Evolutionary conservation across 73 alveolate species (phyloP).

Genomic region (Paramecium octaurelia): DNA sequence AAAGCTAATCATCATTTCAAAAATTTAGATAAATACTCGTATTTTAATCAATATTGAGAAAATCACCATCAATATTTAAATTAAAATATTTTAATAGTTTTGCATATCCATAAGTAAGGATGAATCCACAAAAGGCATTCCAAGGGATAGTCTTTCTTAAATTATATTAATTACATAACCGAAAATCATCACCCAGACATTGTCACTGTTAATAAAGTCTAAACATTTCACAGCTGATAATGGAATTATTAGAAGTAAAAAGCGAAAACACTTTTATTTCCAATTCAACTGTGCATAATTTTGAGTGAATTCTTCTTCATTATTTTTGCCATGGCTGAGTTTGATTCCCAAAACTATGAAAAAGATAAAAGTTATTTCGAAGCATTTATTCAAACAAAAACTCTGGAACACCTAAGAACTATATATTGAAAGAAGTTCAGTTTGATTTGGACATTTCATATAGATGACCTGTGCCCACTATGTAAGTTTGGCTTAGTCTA

Average conservation of each 20-base stretch:
- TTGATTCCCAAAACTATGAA: background rate
- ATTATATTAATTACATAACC: background rate
- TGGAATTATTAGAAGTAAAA: background rate
- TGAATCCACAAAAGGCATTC: background rate
- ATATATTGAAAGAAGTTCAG: background rate
- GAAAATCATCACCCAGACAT: background rate
- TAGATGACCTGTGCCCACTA: background rate
- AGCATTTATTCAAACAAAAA: background rate
- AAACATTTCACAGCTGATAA: background rate
- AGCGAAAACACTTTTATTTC: background rate
- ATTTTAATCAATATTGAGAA: background rate
- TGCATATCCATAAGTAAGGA: background rate
- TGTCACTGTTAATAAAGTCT: background rate
- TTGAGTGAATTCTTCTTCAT: background rate
- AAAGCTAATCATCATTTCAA: background rate
- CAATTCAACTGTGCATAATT: background rate
- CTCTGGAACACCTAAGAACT: background rate
- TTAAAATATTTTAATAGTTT: background rate
- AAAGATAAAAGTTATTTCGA: background rate
- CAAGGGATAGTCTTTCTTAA: background rate
- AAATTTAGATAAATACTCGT: background rate
- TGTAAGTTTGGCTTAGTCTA: background rate
- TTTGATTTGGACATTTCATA: background rate
- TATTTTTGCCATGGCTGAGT: background rate
- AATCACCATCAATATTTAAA: background rate